A percentile compares a stretch with the other conserved stretches of the same genome.
These are phyloP conservation scores for Lupinus albus DNA, from an alignment of 306 rosid species.

Conservation along the genomic window DNA sequence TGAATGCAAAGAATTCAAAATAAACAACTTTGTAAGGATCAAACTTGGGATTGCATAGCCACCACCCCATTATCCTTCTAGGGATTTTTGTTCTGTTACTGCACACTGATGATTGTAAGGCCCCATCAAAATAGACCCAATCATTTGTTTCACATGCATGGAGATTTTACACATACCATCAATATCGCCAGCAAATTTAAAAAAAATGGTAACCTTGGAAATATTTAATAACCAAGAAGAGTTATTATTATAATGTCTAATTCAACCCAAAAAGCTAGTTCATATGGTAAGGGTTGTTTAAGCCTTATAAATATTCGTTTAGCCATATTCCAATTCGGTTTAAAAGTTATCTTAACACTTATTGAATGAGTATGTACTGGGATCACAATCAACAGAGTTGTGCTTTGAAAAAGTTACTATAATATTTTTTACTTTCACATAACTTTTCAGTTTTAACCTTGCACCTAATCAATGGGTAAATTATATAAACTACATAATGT, in stretches of 20 bases:
- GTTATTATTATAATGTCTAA: no score
- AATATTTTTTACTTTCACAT: constrained; percentile 21
- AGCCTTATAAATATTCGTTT: no score
- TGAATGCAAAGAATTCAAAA: constrained; percentile 46
- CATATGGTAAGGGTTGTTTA: no score
- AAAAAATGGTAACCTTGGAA: constrained; percentile 34
- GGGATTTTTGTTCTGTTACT: constrained; percentile 67
- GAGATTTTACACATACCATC: constrained; percentile 34
- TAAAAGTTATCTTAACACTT: no score
- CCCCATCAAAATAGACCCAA: constrained; percentile 58
- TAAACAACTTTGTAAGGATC: constrained; percentile 22
- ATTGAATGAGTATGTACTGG: constrained; percentile 51
- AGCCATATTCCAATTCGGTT: no score
- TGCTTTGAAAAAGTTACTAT: constrained; percentile 34
- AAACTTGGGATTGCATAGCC: constrained; percentile 53
- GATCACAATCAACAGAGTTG: constrained; percentile 35
- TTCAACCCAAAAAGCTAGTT: no score
- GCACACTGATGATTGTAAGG: constrained; percentile 53
- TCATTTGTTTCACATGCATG: constrained; percentile 72
- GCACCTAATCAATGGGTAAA: constrained; percentile 7
- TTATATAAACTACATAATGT: constrained; percentile 2
- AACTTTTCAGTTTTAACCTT: constrained; percentile 36
- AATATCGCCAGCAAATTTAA: constrained; percentile 36
- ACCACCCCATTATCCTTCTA: constrained; percentile 49
- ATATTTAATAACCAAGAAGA: constrained; percentile 43